Conservation (phyloP, 108 stramenopile genomes). For the Aurantiochytrium sp. region DNA sequence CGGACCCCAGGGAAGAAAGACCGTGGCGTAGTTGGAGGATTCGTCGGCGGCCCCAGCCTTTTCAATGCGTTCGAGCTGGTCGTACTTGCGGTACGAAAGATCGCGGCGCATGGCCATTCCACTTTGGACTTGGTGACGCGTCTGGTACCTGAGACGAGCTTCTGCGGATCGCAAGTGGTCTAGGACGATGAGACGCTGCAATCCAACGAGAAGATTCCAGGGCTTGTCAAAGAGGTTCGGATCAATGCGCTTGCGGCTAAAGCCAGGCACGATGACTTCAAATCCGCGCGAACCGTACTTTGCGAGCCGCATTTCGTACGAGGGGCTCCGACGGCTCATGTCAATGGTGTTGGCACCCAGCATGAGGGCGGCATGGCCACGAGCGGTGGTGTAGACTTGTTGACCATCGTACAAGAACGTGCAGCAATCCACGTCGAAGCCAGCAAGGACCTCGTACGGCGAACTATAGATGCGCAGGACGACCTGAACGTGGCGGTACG, state of each 20-base stretch:
- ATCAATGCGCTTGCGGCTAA: not conserved
- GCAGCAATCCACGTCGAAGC: slow-evolving; percentile 48
- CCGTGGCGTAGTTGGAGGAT: slow-evolving; percentile 36
- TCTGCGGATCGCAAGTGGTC: slow-evolving; percentile 26
- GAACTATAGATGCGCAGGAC: slow-evolving; percentile 44
- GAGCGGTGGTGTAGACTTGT: slow-evolving; percentile 36
- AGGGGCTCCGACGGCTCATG: slow-evolving; percentile 37
- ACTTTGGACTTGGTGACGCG: slow-evolving; percentile 23
- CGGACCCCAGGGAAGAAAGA: slow-evolving; percentile 45
- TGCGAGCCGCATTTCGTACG: slow-evolving; percentile 48
- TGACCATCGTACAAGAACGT: slow-evolving; percentile 36
- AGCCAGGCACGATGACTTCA: slow-evolving; percentile 14
- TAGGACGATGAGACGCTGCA: slow-evolving; percentile 30
- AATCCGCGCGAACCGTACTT: slow-evolving; percentile 48
- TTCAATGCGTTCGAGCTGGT: slow-evolving; percentile 22
- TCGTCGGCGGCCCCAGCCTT: not conserved
- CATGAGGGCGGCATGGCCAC: slow-evolving; percentile 39
- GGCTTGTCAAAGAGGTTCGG: slow-evolving; percentile 36
- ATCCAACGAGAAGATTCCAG: slow-evolving; percentile 13
- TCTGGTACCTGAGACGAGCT: slow-evolving; percentile 26
- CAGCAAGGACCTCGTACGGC: slow-evolving; percentile 41
- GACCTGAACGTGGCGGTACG: slow-evolving; percentile 45
- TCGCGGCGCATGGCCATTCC: not conserved
- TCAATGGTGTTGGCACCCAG: slow-evolving; percentile 42
- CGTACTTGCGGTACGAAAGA: slow-evolving; percentile 1